phyloP scores from a whole-genome alignment of 176 grass and related monocot species.

The Ampelocalamus luodianensis region DNA sequence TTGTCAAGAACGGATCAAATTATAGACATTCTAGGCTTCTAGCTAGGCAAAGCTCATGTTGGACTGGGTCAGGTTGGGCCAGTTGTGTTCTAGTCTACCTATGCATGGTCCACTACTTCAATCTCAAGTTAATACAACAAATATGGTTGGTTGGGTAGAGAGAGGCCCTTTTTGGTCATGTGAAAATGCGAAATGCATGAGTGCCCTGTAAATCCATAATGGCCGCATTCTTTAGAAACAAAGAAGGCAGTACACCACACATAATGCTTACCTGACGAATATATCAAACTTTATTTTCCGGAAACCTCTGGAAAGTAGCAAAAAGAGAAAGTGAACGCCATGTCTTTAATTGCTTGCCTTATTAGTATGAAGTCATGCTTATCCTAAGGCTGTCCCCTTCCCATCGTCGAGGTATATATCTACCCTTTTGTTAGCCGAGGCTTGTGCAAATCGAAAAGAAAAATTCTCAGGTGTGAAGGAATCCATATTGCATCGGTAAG shows the following conservation, averaged over 20 bases:
- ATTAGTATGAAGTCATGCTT: slow-evolving; percentile 5
- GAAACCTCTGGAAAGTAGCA: slow-evolving; percentile 6
- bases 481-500: background rate
- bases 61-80: background rate
- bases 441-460: background rate
- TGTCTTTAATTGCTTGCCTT: slow-evolving; percentile 19
- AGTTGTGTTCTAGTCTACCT: background rate
- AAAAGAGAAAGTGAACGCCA: background rate
- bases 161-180: background rate
- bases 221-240: background rate
- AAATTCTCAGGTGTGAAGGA: background rate
- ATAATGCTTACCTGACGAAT: background rate
- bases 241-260: background rate
- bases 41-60: background rate
- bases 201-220: background rate
- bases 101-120: background rate
- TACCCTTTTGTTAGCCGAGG: background rate
- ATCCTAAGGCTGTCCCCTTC: background rate
- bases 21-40: background rate
- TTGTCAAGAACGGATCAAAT: background rate
- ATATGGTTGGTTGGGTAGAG: background rate
- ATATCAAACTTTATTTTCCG: background rate
- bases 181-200: background rate
- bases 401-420: background rate
- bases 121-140: background rate